Evolutionary conservation across 768 basidiomycete genomes (phyloP), one percentile per base, ranked within the genome.

Genomic region (Boletus subparvulus): DNA sequence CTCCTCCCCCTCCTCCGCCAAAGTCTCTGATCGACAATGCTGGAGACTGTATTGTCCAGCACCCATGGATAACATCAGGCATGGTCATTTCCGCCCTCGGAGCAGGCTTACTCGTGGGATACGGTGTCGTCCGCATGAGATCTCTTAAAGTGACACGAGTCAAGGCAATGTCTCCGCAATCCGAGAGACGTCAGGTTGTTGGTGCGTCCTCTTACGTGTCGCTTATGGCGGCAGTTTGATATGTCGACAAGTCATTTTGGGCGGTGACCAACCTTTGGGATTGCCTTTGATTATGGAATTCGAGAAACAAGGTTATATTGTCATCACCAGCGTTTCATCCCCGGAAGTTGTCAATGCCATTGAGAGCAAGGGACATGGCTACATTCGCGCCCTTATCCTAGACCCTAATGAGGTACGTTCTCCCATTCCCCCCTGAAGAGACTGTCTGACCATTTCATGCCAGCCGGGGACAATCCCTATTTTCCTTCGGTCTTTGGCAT

Each of bases 401-500:
- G 87, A 94, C 71, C 87, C 92, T 0, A 77, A 76, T 50, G 86
- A 92, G 79, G 92, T 88, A 65, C 42, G 78, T 60, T 41, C 12
- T 11, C 52, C 14, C 37, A 32, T 37, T 7, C 36, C 17, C 8
- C 4, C 8, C 8, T 6, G 3, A 19, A 21, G 35, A 52, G 16
- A 54, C 24, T 28, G 12, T 16, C 42, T 56, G 46, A 73, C n/a
- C 17, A 10, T 52, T 49, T 36, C 30, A 37, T 48, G 43, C 40
- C 55, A 94, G 92, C 86, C 87, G 33, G 83, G 80, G 3, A 86
- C 86, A 3, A 79, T 92, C 47, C 80, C 85, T 0, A 77, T 84
- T 44, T 94, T 94, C 76, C 77, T 94, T 41, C 86, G 92, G 52
- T 93, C 92, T 9, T 75, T 95, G 39, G 79, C 84, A 3, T 88